phyloP scores from a whole-genome alignment of 306 rosid genomes.

The Psophocarpus tetragonolobus region DNA sequence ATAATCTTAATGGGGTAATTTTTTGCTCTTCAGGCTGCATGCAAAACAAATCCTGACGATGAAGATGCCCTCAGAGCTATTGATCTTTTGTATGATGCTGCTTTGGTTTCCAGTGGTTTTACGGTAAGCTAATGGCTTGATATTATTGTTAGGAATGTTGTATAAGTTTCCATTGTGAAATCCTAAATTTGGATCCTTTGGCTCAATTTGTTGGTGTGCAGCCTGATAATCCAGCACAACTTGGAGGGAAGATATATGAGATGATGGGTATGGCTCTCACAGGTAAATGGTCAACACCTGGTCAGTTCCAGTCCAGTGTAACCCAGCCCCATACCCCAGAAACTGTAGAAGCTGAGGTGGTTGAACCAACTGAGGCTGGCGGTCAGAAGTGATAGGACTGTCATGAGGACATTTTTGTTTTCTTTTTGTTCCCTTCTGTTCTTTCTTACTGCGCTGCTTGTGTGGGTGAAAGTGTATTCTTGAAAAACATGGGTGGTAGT shows the following conservation, averaged over 20 bases:
- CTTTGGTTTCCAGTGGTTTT: conserved; percentile 93
- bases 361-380: conserved; percentile 65
- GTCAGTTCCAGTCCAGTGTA: conserved; percentile 40
- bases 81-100: conserved; percentile 93
- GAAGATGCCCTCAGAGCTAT: conserved; percentile 86
- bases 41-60: conserved; percentile 69
- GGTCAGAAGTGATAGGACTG: conserved; percentile 58
- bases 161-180: neutral
- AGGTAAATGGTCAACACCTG: conserved; percentile 67
- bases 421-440: neutral
- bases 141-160: conserved; percentile 1
- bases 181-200: neutral
- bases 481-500: neutral
- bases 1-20: neutral
- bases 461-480: neutral
- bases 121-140: conserved; percentile 54
- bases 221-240: conserved; percentile 98
- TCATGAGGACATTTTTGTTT: conserved; percentile 3
- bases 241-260: conserved; percentile 92
- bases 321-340: conserved; percentile 34
- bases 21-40: conserved; percentile 73
- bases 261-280: conserved; percentile 88
- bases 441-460: neutral
- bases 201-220: conserved; percentile 47
- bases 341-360: conserved; percentile 61